Percentiles rank a stretch among this genome's conserved stretches.
These are phyloP conservation scores for Artemisia tridentata DNA, from an alignment of 129 eudicot genomes.

Conservation along the genomic window DNA sequence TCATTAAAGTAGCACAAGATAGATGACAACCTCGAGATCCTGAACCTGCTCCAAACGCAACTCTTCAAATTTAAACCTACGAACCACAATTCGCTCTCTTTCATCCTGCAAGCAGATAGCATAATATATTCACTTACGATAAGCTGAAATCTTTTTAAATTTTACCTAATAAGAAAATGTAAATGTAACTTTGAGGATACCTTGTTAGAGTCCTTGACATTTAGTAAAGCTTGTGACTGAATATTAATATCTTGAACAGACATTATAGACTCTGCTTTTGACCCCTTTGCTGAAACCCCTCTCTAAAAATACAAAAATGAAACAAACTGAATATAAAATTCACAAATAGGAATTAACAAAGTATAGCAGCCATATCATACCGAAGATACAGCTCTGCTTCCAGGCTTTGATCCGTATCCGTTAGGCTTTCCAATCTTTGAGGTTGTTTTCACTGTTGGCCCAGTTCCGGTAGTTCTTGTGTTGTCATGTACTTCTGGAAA, in stretches of 20 bases:
- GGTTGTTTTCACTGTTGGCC: too few species aligned
- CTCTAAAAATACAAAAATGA: too few species aligned
- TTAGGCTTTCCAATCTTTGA: too few species aligned
- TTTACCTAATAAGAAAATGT: neutral
- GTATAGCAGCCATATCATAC: too few species aligned
- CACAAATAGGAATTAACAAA: too few species aligned
- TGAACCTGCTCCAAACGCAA: slow-evolving; percentile 91
- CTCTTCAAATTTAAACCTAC: slow-evolving; percentile 94
- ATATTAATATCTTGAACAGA: slow-evolving; percentile 83
- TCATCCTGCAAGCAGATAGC: slow-evolving; percentile 65
- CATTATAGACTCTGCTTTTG: too few species aligned
- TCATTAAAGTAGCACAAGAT: neutral
- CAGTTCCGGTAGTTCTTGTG: too few species aligned
- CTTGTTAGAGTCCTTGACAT: slow-evolving; percentile 91
- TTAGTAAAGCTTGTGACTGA: slow-evolving; percentile 80
- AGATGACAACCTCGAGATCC: slow-evolving; percentile 81
- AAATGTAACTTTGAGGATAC: slow-evolving; percentile 28
- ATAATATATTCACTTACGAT: slow-evolving; percentile 2
- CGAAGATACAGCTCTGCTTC: too few species aligned
- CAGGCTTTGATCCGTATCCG: too few species aligned
- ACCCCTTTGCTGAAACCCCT: too few species aligned
- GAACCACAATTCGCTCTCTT: slow-evolving; percentile 87
- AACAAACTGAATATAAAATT: too few species aligned
- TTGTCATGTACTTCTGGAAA: too few species aligned
- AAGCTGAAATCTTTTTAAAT: neutral